Evolutionary conservation across 805 yeast species (phyloP), one percentile per base, ranked within the genome.

Genomic region (Groenewaldozyma salmanticensis): DNA sequence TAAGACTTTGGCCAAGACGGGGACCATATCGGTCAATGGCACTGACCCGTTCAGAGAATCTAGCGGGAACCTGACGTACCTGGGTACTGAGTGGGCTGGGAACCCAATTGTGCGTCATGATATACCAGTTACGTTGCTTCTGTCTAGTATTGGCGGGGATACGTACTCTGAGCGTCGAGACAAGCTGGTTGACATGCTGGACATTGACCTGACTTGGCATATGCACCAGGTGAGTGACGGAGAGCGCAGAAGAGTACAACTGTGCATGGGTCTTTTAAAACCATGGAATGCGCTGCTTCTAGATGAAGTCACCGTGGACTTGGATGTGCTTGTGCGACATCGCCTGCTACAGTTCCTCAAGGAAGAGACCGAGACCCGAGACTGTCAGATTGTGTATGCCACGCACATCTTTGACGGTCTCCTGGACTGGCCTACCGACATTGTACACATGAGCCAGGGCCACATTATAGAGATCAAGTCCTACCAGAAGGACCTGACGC

Each of bases 31-130:
- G 19, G 72, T 92, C n/a, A 83, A 85, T 27, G 95, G 95, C 1
- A 67, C 72, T 39, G 94, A 92, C 54, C 98, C 98, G 1, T 92
- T 92, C 63, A 66, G 84, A n/a, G 72, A 72, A 15, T 67, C 71
- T 42, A 55, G 66, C 5, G 36, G 36, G 4, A 16, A 20, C 4
- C 58, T 67, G 21, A 83, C 95, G 0, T 90, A 90, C 57, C 64
- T 92, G 33, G 98, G 98, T 3, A 92, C 97, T 0, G 98, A 92
- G 56, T 92, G 98, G 98, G 95, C 95, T 4, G 75, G 82, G 42
- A 92, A 87, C 62, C 83, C 85, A 16, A 78, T 88, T 38, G 92
- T 90, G 5, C 79, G 88, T 53, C 70, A 96, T 47, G 98, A 92
- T 59, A 84, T 92, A 41, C 87, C 94, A 0, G 96, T 92, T 6